A percentile compares a stretch with the other conserved stretches of the same genome.
Evolutionary conservation across 2,329 filamentous ascomycete genomes (phyloP).

Genomic region (Pochonia chlamydosporia): DNA sequence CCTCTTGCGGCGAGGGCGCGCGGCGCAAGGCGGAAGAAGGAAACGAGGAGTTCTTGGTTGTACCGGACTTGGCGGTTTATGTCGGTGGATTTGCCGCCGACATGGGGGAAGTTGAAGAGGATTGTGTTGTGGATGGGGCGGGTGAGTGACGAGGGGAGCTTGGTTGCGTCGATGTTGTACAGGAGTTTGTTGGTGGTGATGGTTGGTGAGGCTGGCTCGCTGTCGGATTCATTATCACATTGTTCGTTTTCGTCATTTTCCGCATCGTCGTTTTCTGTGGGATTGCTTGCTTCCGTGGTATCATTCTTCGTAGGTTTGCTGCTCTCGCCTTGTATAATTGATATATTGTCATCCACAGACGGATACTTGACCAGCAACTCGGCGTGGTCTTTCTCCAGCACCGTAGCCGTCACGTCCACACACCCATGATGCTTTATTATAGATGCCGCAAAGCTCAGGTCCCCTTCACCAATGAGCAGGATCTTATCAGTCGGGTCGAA

Average conservation of each 20-base stretch:
- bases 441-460: conserved; percentile 70
- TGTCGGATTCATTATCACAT: conserved; percentile 13
- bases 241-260: conserved; percentile 11
- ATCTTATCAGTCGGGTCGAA: conserved; percentile 63
- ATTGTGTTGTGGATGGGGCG: conserved; percentile 62
- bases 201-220: conserved; percentile 6
- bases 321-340: conserved; percentile 35
- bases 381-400: conserved; percentile 51
- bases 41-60: conserved; percentile 75
- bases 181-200: conserved; percentile 31
- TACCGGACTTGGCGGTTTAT: conserved; percentile 90
- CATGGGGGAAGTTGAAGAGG: conserved; percentile 96
- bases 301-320: conserved; percentile 5
- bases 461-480: conserved; percentile 72
- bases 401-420: conserved; percentile 62
- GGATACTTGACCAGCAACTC: conserved; percentile 70
- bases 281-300: conserved; percentile 1
- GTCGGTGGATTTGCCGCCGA: conserved; percentile 86
- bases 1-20: conserved; percentile 38
- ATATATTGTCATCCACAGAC: conserved; percentile 55
- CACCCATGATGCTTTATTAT: conserved; percentile 62
- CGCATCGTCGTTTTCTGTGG: conserved; percentile 8
- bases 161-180: conserved; percentile 63
- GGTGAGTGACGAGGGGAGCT: conserved; percentile 42
- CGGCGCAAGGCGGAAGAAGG: conserved; percentile 56